These are phyloP conservation scores for Globisporangium canariense DNA, from an alignment of 352 stramenopile genomes.

Conservation along the genomic window DNA sequence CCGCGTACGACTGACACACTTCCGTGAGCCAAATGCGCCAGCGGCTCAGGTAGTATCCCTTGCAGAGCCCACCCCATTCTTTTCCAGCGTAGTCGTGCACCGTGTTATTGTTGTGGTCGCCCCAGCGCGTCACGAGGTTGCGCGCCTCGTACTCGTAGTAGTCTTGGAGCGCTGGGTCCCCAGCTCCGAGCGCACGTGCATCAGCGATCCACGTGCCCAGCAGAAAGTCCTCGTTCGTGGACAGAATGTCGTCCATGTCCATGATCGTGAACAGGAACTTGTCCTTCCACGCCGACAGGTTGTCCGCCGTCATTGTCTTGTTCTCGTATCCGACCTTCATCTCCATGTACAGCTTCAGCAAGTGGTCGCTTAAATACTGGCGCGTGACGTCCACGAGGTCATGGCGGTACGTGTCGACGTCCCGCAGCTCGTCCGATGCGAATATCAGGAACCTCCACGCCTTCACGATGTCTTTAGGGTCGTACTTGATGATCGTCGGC, in stretches of 20 bases:
- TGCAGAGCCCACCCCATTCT: conserved; percentile 69
- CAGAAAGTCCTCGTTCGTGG: conserved; percentile 64
- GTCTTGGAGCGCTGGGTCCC: conserved; percentile 27
- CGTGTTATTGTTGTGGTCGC: conserved; percentile 68
- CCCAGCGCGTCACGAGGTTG: conserved; percentile 80
- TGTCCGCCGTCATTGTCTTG: conserved; percentile 25
- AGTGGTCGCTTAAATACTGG: conserved; percentile 63
- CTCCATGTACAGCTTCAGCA: conserved; percentile 56
- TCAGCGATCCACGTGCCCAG: conserved; percentile 70
- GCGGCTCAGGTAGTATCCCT: conserved; percentile 62
- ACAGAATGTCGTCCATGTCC: conserved; percentile 59
- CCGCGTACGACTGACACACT: conserved; percentile 61
- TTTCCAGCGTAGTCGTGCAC: conserved; percentile 79
- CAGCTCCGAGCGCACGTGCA: conserved; percentile 38
- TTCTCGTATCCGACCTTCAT: conserved; percentile 48
- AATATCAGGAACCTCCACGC: conserved; percentile 59
- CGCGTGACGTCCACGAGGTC: conserved; percentile 81
- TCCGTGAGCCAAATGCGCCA: conserved; percentile 75
- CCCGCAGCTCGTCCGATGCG: conserved; percentile 33
- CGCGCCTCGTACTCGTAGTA: conserved; percentile 84
- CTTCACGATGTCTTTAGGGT: conserved; percentile 50
- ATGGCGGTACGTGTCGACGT: conserved; percentile 59
- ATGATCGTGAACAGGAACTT: conserved; percentile 48
- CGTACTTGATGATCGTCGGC: conserved; percentile 70
- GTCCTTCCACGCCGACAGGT: conserved; percentile 38